A percentile compares a stretch with the other conserved stretches of the same genome.
phyloP scores from a whole-genome alignment of 2,329 filamentous ascomycete genomes.

The Endoconidiophora laricicola region DNA sequence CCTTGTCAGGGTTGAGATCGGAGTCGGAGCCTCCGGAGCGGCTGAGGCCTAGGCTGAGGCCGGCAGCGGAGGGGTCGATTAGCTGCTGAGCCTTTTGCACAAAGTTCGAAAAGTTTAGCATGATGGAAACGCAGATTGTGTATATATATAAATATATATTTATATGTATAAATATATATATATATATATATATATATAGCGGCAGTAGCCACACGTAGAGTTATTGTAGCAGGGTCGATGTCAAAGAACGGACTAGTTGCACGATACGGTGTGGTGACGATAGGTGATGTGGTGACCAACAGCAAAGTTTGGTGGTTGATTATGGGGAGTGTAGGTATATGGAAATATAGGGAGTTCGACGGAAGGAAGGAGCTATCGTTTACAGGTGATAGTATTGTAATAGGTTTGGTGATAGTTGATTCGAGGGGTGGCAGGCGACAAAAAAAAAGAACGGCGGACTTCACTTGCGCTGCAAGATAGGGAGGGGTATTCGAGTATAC shows the following conservation, averaged over 20 bases:
- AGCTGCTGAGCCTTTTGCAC: conserved; percentile 92
- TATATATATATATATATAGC: background rate
- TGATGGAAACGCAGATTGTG: conserved; percentile 21
- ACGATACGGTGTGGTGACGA: background rate
- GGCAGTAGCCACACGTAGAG: background rate
- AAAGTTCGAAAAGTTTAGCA: conserved; percentile 55
- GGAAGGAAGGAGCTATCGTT: too few relatives aligned
- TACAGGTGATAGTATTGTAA: too few relatives aligned
- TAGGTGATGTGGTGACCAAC: background rate
- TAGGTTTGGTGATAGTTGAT: too few relatives aligned
- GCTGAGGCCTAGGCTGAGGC: conserved; percentile 25
- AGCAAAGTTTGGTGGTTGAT: background rate
- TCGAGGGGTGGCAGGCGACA: background rate
- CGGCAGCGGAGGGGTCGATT: conserved; percentile 67
- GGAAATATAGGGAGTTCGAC: background rate
- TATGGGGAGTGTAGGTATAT: background rate
- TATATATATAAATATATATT: background rate
- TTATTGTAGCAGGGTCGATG: background rate
- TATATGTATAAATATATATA: background rate
- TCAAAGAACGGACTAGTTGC: background rate
- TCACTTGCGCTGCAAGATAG: background rate
- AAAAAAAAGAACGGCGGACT: background rate
- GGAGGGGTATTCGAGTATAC: background rate
- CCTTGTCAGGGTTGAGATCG: conserved; percentile 75
- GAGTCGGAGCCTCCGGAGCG: conserved; percentile 49